phyloP scores from a whole-genome alignment of 139 green algal genomes.

The Marvania coccoides region DNA sequence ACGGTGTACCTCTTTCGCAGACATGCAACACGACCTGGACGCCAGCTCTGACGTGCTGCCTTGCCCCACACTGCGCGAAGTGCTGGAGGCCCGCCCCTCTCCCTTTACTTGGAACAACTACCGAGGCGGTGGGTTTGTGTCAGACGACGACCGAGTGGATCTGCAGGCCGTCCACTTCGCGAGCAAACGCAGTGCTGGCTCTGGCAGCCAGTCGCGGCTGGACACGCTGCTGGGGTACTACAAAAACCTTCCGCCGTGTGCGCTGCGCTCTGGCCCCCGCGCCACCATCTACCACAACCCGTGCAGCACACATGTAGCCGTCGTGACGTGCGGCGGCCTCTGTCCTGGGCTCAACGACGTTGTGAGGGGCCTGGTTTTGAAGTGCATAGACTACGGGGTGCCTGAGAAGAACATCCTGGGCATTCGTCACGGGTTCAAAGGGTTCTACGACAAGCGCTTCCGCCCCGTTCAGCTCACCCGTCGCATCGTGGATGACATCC shows the following conservation, averaged over 20 bases:
- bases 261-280: conserved; percentile 13
- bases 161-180: conserved; percentile 29
- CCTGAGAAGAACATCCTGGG: conserved; percentile 81
- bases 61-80: conserved; percentile 16
- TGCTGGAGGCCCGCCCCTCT: conserved; percentile 7
- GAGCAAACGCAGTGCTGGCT: neutral
- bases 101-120: conserved; percentile 27
- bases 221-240: neutral
- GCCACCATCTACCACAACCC: conserved; percentile 80
- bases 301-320: conserved; percentile 41
- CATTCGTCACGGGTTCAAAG: conserved; percentile 78
- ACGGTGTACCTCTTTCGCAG: too few relatives aligned
- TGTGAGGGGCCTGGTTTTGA: conserved; percentile 68
- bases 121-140: conserved; percentile 25
- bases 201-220: neutral
- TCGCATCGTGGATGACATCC: conserved; percentile 81
- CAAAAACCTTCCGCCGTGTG: conserved; percentile 3
- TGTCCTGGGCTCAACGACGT: conserved; percentile 98
- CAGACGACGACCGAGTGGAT: conserved; percentile 23
- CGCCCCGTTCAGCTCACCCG: conserved; percentile 78
- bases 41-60: conserved; percentile 9
- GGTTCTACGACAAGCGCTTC: conserved; percentile 65
- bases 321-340: conserved; percentile 95
- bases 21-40: too few relatives aligned
- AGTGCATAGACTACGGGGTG: conserved; percentile 76